Evolutionary conservation across 345 rosid genomes (phyloP).

Genomic region (Populus simonii): DNA sequence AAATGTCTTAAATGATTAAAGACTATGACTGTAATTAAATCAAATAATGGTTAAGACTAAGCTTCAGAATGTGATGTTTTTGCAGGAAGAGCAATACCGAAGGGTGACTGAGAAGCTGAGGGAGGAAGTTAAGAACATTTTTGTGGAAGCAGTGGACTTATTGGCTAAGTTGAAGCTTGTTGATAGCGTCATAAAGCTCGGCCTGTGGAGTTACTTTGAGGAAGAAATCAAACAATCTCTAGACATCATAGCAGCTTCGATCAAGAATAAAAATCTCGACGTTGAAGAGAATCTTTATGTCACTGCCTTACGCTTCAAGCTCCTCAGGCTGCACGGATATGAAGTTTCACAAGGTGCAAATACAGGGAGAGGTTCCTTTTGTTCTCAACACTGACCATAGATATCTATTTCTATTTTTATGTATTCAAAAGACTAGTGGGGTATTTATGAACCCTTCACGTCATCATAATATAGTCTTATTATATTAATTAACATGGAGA

Average conservation of each 20-base stretch:
- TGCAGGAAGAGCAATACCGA: constrained; percentile 28
- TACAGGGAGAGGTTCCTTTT: background rate
- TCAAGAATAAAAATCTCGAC: background rate
- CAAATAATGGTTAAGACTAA: background rate
- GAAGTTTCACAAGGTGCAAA: constrained; percentile 41
- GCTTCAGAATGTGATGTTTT: background rate
- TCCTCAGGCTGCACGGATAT: constrained; percentile 44
- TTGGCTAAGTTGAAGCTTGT: constrained; percentile 34
- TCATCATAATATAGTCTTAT: too few relatives aligned
- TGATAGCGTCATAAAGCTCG: constrained; percentile 37
- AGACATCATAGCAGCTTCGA: constrained; percentile 4
- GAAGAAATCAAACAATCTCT: constrained; percentile 34
- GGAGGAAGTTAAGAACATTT: constrained; percentile 21
- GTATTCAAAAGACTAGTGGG: too few relatives aligned
- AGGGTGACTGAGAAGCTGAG: constrained; percentile 15
- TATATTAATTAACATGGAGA: too few relatives aligned
- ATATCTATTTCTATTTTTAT: too few relatives aligned
- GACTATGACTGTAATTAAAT: background rate
- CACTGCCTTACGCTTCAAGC: constrained; percentile 39
- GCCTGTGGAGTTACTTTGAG: constrained; percentile 30
- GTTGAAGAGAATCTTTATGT: constrained; percentile 26
- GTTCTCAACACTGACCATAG: background rate
- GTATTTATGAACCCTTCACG: too few relatives aligned
- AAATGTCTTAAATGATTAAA: background rate
- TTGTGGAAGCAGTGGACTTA: constrained; percentile 22